These are phyloP conservation scores for Magnaporthiopsis rhizophila DNA, from an alignment of 2,329 filamentous ascomycete species.

Conservation along the genomic window DNA sequence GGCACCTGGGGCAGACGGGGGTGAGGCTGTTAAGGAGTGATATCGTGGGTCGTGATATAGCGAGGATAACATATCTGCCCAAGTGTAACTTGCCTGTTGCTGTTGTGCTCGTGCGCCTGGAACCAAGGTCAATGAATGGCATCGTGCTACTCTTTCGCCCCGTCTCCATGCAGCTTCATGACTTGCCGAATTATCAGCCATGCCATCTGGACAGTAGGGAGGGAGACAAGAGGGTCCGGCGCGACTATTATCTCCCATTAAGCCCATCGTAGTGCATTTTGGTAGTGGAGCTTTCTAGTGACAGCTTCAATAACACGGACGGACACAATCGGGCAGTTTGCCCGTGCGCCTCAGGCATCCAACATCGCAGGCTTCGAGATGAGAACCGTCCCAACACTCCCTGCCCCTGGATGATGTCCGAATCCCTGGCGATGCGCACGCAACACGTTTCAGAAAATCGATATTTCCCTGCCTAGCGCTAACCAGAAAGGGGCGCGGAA, in stretches of 20 bases:
- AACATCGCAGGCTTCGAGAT: not conserved
- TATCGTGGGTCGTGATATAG: not conserved
- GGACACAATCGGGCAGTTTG: not conserved
- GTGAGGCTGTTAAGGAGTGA: not conserved
- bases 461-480: not conserved
- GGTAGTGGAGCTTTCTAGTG: not conserved
- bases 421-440: constrained; percentile 5
- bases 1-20: no score
- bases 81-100: not conserved
- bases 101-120: not conserved
- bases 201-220: not conserved
- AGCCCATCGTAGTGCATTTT: not conserved
- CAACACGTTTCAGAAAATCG: constrained; percentile 11
- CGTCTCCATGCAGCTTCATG: not conserved
- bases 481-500: not conserved
- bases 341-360: not conserved
- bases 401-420: not conserved
- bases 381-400: not conserved
- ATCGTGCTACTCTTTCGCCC: not conserved
- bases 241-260: not conserved
- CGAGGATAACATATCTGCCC: not conserved
- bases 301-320: not conserved
- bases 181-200: not conserved
- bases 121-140: not conserved
- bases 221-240: no score